Evolutionary conservation across 805 yeast genomes (phyloP).

Genomic region (Cyberlindnera lachancei): DNA sequence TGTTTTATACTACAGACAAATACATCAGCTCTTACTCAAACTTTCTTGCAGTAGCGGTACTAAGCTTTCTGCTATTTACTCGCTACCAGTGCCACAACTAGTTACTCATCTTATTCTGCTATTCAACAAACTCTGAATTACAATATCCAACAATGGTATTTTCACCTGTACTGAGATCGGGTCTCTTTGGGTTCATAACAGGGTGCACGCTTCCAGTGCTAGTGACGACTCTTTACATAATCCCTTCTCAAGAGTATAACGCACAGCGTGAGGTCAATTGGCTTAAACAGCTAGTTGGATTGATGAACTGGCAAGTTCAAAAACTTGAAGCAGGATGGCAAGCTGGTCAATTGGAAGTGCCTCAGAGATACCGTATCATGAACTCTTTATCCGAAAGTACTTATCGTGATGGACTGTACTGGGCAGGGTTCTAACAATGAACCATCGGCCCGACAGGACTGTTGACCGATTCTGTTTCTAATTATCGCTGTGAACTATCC

Average conservation of each 20-base stretch:
- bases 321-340: slow-evolving; percentile 9
- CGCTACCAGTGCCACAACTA: too few relatives aligned
- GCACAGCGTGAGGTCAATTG: slow-evolving; percentile 16
- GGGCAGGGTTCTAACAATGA: slow-evolving; percentile 23
- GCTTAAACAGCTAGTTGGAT: slow-evolving; percentile 17
- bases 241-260: slow-evolving; percentile 13
- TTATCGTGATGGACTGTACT: slow-evolving; percentile 22
- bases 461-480: too few relatives aligned
- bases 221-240: slow-evolving; percentile 14
- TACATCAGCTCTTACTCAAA: too few relatives aligned
- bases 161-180: slow-evolving; percentile 14
- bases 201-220: slow-evolving; percentile 20
- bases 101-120: too few relatives aligned
- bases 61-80: too few relatives aligned
- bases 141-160: too few relatives aligned
- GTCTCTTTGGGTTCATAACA: slow-evolving; percentile 18
- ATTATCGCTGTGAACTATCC: too few relatives aligned
- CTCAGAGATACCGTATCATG: too few relatives aligned
- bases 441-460: too few relatives aligned
- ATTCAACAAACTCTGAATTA: too few relatives aligned
- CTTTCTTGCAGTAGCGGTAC: too few relatives aligned
- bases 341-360: not conserved
- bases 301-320: slow-evolving; percentile 15
- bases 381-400: slow-evolving; percentile 7
- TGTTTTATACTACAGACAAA: too few relatives aligned